Conservation (phyloP, 179 eudicot genomes). For the Drosera spatulata region DNA sequence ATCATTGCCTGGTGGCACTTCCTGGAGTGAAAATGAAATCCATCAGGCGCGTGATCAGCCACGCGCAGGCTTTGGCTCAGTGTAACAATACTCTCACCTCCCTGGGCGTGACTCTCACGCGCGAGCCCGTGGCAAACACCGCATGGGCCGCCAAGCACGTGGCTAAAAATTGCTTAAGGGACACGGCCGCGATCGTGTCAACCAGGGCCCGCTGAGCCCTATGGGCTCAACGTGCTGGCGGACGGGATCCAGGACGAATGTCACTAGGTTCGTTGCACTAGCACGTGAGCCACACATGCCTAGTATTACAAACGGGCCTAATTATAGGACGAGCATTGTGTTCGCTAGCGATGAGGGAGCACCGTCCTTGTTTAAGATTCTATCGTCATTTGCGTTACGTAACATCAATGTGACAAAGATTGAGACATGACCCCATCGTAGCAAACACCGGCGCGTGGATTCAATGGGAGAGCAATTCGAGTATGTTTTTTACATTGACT, state of each 20-base stretch:
- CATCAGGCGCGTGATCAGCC: conserved; percentile 63
- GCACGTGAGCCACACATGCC: conserved; percentile 69
- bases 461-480: conserved; percentile 83
- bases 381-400: conserved; percentile 68
- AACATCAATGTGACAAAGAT: conserved; percentile 59
- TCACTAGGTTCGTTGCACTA: conserved; percentile 59
- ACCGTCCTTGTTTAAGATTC: conserved; percentile 53
- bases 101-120: conserved; percentile 47
- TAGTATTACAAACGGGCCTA: conserved; percentile 44
- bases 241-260: conserved; percentile 86
- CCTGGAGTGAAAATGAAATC: conserved; percentile 69
- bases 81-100: conserved; percentile 69
- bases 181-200: conserved; percentile 83
- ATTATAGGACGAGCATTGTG: conserved; percentile 70
- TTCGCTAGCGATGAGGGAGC: conserved; percentile 60
- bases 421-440: conserved; percentile 58
- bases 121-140: conserved; percentile 88
- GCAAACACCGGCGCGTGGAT: conserved; percentile 59
- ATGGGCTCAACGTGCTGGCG: conserved; percentile 58
- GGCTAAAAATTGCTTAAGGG: conserved; percentile 43
- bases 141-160: conserved; percentile 89
- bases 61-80: conserved; percentile 76
- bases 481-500: conserved; percentile 80
- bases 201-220: conserved; percentile 72
- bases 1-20: conserved; percentile 66